Evolutionary conservation across 129 eudicot genomes (phyloP), one percentile per base, ranked within the genome.

Genomic region (Arctium minus): DNA sequence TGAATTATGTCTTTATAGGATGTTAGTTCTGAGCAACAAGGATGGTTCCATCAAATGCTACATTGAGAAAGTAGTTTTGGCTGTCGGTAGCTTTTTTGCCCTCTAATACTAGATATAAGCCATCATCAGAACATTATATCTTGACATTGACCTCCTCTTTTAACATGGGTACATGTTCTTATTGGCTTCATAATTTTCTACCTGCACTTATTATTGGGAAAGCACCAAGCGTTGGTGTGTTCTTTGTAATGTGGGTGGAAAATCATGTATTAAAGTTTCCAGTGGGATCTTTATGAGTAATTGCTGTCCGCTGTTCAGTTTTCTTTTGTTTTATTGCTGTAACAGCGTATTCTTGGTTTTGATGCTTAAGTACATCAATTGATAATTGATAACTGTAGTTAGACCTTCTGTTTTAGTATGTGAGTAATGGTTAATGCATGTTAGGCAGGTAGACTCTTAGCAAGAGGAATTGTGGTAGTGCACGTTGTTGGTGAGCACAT

Each of bases 201-300:
- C 50, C 72, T 71, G 77, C 0, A 8, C 32, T 11, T 50, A 42
- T 18, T 50, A 50, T 13, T 13, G 18, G 64, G 64, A 50, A 50
- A 50, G 5, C 64, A 13, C 18, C 64, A 12, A 50, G 18, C 18
- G 3, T 13, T 18, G 64, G 0, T 50, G 64, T 50, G 64, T 13
- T 50, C 64, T 32, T 80, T 46, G 30, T 44, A 33, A 8, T 70
- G 67, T 35, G 69, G 50, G 50, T 33, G 53, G 30, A 12, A 38
- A 68, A 70, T 40, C 29, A 68, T 76, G 39, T 13, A 8, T 68
- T 75, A 3, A 29, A 39, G 62, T 60, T 81, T 77, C 42, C 64
- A 29, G 40, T 73, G 32, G 18, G 32, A 80, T 81, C 42, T 37
- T 82, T 75, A n/a, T 69, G 30, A 76, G 77, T 33, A 53, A 82